A percentile compares a stretch with the other conserved stretches of the same genome.
Conservation (phyloP, 768 basidiomycete species). For the Boletus vinaceobasis region DNA sequence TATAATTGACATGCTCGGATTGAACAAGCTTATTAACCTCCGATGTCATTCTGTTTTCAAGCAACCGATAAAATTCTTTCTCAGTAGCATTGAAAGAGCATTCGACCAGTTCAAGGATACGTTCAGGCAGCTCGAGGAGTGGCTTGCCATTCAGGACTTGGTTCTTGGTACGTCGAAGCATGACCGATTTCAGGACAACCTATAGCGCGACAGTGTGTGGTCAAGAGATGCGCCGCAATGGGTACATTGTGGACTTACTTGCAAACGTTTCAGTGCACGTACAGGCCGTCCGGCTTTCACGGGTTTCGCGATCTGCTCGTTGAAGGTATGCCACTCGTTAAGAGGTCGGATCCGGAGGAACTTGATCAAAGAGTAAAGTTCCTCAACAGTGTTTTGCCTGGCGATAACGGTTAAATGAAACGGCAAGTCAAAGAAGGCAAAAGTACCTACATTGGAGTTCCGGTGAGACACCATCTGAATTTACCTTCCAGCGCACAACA, state of each 20-base stretch:
- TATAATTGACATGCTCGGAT: constrained; percentile 56
- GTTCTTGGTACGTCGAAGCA: constrained; percentile 86
- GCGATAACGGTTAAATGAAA: neutral
- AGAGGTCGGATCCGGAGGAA: constrained; percentile 85
- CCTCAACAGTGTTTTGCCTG: constrained; percentile 88
- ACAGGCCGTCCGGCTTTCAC: constrained; percentile 63
- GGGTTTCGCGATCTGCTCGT: constrained; percentile 71
- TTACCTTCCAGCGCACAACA: constrained; percentile 75
- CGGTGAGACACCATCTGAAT: constrained; percentile 87
- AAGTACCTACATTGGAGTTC: constrained; percentile 62
- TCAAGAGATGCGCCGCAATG: neutral
- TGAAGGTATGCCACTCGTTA: constrained; percentile 77
- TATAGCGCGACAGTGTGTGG: constrained; percentile 22
- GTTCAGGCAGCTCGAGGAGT: constrained; percentile 75
- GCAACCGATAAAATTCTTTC: constrained; percentile 69
- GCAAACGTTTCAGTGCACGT: constrained; percentile 80
- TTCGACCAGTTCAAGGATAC: constrained; percentile 65
- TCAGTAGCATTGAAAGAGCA: constrained; percentile 80
- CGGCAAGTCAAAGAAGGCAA: neutral
- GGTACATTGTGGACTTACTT: constrained; percentile 40
- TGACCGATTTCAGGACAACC: constrained; percentile 79
- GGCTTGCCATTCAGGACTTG: constrained; percentile 73
- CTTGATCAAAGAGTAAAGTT: constrained; percentile 84
- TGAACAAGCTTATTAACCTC: constrained; percentile 66
- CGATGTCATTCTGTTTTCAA: constrained; percentile 64